Conservation (phyloP, 2,329 filamentous ascomycete species). For the Epichloe aotearoae region DNA sequence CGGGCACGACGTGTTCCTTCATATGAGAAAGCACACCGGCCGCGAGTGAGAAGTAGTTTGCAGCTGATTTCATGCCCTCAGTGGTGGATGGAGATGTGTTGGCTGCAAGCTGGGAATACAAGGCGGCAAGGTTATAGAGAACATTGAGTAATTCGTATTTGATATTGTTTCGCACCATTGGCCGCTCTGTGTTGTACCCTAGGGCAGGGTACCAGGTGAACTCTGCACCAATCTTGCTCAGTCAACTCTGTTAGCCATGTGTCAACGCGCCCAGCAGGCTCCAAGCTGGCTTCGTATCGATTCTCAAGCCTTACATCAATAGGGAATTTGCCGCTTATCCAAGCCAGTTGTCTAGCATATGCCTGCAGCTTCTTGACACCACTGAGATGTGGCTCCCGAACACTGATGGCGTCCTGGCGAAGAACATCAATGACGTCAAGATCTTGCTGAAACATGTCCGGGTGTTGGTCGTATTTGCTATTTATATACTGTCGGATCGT, state of each 20-base stretch:
- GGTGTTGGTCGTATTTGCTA: conserved; percentile 95
- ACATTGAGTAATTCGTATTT: conserved; percentile 84
- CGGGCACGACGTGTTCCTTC: conserved; percentile 62
- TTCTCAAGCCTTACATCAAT: conserved; percentile 51
- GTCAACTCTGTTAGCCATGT: not conserved
- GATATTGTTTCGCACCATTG: conserved; percentile 52
- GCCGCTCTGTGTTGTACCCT: conserved; percentile 73
- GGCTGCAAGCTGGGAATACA: conserved; percentile 86
- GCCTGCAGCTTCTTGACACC: conserved; percentile 78
- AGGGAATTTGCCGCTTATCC: conserved; percentile 90
- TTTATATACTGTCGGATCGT: conserved; percentile 94
- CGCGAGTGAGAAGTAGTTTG: conserved; percentile 78
- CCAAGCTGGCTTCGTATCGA: not conserved
- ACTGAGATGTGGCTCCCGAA: conserved; percentile 75
- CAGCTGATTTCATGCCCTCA: conserved; percentile 77
- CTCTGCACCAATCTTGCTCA: conserved; percentile 66
- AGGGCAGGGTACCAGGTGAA: conserved; percentile 94
- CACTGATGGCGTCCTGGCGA: conserved; percentile 74
- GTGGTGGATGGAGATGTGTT: conserved; percentile 62
- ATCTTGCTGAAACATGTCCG: conserved; percentile 89
- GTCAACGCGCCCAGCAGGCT: conserved; percentile 6
- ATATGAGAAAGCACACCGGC: conserved; percentile 76
- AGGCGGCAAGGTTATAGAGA: conserved; percentile 81
- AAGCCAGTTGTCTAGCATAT: conserved; percentile 86
- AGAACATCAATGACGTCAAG: conserved; percentile 71